These are phyloP conservation scores for Spiromastix sp. DNA, from an alignment of 2,329 filamentous ascomycete genomes.

Conservation along the genomic window DNA sequence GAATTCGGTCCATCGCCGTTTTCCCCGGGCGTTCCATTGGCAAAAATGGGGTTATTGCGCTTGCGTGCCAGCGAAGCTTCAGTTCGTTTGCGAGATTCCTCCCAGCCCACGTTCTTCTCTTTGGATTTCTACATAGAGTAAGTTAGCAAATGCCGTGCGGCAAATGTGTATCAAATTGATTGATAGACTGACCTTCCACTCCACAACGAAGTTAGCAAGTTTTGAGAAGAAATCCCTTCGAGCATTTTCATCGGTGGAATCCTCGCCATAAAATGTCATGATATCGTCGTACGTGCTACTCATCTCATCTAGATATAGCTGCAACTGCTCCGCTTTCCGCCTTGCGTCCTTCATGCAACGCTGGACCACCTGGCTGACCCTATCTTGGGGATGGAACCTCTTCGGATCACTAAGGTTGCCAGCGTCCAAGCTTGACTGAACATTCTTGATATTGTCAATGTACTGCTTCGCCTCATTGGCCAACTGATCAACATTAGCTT, in stretches of 20 bases:
- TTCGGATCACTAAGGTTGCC: constrained; percentile 93
- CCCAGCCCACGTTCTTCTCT: constrained; percentile 78
- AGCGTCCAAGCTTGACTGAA: constrained; percentile 82
- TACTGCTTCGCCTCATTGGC: constrained; percentile 80
- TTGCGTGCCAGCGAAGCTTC: constrained; percentile 91
- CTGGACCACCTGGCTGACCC: constrained; percentile 83
- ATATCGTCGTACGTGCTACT: constrained; percentile 84
- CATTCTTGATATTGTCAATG: constrained; percentile 87
- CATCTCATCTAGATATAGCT: constrained; percentile 90
- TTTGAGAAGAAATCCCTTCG: constrained; percentile 92
- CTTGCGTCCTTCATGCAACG: constrained; percentile 93
- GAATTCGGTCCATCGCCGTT: constrained; percentile 45
- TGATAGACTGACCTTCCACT: constrained; percentile 72
- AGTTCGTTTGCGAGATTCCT: constrained; percentile 74
- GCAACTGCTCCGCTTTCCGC: constrained; percentile 91
- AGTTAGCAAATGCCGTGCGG: too few species aligned
- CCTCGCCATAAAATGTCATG: constrained; percentile 93
- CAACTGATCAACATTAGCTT: constrained; percentile 90
- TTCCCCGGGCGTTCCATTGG: constrained; percentile 42
- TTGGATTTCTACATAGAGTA: constrained; percentile 63
- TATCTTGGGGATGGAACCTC: constrained; percentile 95
- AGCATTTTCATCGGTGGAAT: constrained; percentile 83
- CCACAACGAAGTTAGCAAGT: constrained; percentile 75
- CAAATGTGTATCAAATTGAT: too few species aligned
- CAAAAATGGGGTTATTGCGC: constrained; percentile 50